Base-by-base conservation (phyloP, 2,329 filamentous ascomycete genomes). In the Phialophora tarda region DNA sequence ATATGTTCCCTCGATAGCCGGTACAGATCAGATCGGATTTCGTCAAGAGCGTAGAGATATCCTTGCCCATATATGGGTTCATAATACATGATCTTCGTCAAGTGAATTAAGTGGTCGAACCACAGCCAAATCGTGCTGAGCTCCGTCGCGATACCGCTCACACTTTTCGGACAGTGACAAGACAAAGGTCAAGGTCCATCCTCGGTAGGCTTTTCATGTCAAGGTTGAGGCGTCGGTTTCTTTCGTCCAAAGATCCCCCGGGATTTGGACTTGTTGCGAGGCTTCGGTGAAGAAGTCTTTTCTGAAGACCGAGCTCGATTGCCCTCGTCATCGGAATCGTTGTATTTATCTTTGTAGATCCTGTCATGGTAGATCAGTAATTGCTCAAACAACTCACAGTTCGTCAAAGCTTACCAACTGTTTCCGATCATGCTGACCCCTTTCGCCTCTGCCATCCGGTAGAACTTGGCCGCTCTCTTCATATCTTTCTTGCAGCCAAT, bases 381-480 rank as follows among this genome's bases (percentile, higher is more conserved):
- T n/a, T 26, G 7, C 38, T 28, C 54, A 12, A 14, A 3, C 23
- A 12, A 41, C 21, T 6, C 30, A 26, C 34, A 23, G 21, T 26
- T 8, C 4, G 12, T 34, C 32, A 10, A 24, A 4, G 62, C 91
- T 76, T 84, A 97, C 94, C 95, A 99, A 83, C 93, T 97, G 77
- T 98, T 98, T 63, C 95, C 95, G 64, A 97, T 90, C 93, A 98
- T 98, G 78, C 88, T 96, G 84, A 97, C 93, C 6, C 95, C 95
- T 79, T 95, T 95, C 26, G 90, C 88, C 77, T 97, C 95, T 5
- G 95, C 95, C 82, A 89, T 85, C 24, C 95, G 89, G 77, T 98
- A 98, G 74, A 95, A 92, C 68, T 88, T 91, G 66, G 95, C 94
- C 58, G 92, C 94, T 81, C 93, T 97, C 82, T 93, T 97, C 76